Conservation (phyloP, 129 eudicot species). For the Flaveria linearis region DNA sequence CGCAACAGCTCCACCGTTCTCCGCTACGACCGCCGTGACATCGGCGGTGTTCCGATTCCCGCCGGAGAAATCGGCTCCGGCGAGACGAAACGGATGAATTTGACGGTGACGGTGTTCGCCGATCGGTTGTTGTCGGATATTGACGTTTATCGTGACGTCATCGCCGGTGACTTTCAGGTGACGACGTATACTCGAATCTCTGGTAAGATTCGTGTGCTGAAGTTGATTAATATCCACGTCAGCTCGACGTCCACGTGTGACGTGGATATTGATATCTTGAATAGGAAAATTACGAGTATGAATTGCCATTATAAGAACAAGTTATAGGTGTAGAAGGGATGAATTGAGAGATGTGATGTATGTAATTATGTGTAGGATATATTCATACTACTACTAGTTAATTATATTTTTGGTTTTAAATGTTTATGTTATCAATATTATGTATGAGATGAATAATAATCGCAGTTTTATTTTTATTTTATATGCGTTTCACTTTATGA, state of each 20-base stretch:
- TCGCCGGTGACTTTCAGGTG: slow-evolving; percentile 56
- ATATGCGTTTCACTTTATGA: no score
- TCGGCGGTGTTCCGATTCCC: slow-evolving; percentile 66
- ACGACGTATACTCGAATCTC: slow-evolving; percentile 43
- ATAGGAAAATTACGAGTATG: slow-evolving; percentile 30
- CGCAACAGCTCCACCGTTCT: slow-evolving; percentile 39
- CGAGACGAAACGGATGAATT: slow-evolving; percentile 39
- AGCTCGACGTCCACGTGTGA: slow-evolving; percentile 59
- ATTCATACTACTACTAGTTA: neutral
- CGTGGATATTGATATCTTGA: slow-evolving; percentile 34
- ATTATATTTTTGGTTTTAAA: neutral
- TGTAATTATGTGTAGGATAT: neutral
- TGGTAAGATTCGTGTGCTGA: slow-evolving; percentile 53
- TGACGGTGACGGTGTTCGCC: slow-evolving; percentile 64
- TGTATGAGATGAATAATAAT: neutral
- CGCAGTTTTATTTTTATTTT: no score
- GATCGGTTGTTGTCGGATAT: slow-evolving; percentile 56
- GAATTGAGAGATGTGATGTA: neutral
- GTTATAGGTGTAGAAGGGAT: slow-evolving; percentile 9
- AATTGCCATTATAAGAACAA: slow-evolving; percentile 62
- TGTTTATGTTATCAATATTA: no score
- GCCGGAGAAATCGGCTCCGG: slow-evolving; percentile 53
- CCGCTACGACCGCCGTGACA: slow-evolving; percentile 46
- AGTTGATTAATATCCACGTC: slow-evolving; percentile 50
- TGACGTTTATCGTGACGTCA: slow-evolving; percentile 47